Evolutionary conservation across 805 yeast species (phyloP), one percentile per base, ranked within the genome.

Genomic region (Schizosaccharomyces lindneri): DNA sequence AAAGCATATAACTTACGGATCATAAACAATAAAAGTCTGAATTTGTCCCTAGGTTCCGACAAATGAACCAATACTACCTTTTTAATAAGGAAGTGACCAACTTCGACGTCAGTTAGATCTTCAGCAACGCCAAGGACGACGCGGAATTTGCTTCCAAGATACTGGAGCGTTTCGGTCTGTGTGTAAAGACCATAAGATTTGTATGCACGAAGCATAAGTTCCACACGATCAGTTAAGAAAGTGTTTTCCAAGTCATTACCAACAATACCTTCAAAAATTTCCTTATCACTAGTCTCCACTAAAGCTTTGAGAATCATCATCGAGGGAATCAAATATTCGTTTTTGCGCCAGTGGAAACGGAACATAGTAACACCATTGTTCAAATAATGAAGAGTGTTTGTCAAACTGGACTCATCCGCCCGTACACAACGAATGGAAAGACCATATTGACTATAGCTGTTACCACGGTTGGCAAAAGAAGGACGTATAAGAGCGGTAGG

Each of bases 401-500:
- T 88, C 74, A 89, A 97, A 24, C 98, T 89, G 21, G 96, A 85
- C 75, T 93, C 97, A 73, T 93, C 98, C 3, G 95, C 95, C 70
- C 98, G 81, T 2, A 88, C 97, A 64, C 84, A 81, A 74, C 98
- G 81, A 64, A 93, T 84, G 75, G 89, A 97, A 64, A 93, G 81
- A 82, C 98, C 98, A 67, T 73, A 93, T 64, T 82, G 81, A 51
- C 95, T 76, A 74, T 93, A 93, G 6, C 87, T 74, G 5, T 90
- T 84, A 69, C 98, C 98, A 78, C 98, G 84, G 74, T 88, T 88
- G 61, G 83, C 84, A 70, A 90, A 93, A 11, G 95, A 85, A 43
- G 95, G 94, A 75, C 98, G 87, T 63, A 88, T 84, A 68, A 93
- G 81, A 13, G 97, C 97, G 96, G 93, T 87, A 29, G 97, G 95